A percentile compares a stretch with the other conserved stretches of the same genome.
These are phyloP conservation scores for Ananas comosus DNA, from an alignment of 176 grass and related monocot genomes.

Conservation along the genomic window DNA sequence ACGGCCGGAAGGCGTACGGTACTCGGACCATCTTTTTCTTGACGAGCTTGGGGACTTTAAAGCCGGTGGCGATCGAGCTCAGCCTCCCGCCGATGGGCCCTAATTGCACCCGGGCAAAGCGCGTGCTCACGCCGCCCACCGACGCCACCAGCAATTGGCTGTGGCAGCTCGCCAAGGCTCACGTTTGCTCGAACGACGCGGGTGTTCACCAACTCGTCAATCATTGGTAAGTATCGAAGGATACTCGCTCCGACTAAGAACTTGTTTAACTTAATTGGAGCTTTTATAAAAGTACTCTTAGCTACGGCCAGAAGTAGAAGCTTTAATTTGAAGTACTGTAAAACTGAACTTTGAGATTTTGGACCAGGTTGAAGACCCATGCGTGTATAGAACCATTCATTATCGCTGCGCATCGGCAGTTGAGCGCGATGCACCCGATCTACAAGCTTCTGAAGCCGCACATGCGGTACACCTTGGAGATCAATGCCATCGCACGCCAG, in stretches of 20 bases:
- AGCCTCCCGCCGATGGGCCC: constrained; percentile 50
- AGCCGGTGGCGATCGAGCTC: constrained; percentile 87
- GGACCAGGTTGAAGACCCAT: constrained; percentile 72
- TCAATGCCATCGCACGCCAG: constrained; percentile 87
- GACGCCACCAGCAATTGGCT: constrained; percentile 87
- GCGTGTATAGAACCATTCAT: constrained; percentile 85
- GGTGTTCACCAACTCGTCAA: constrained; percentile 91
- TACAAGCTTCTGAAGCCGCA: constrained; percentile 92
- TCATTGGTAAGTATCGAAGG: constrained; percentile 44
- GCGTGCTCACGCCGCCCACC: constrained; percentile 70
- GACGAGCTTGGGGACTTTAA: constrained; percentile 51
- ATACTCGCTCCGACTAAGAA: neutral
- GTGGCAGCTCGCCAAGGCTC: constrained; percentile 95
- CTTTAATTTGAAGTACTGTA: too few relatives aligned
- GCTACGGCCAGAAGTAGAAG: too few relatives aligned
- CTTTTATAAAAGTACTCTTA: neutral
- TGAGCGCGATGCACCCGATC: constrained; percentile 89
- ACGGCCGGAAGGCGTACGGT: constrained; percentile 84
- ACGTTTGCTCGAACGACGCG: constrained; percentile 94
- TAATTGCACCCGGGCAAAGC: constrained; percentile 57
- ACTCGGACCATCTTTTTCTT: constrained; percentile 89
- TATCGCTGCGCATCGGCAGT: constrained; percentile 72
- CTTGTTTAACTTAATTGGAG: neutral
- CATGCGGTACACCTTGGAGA: constrained; percentile 86
- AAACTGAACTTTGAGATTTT: neutral